Evolutionary conservation across 352 stramenopile species (phyloP).

Genomic region (Globisporangium orthogonon): DNA sequence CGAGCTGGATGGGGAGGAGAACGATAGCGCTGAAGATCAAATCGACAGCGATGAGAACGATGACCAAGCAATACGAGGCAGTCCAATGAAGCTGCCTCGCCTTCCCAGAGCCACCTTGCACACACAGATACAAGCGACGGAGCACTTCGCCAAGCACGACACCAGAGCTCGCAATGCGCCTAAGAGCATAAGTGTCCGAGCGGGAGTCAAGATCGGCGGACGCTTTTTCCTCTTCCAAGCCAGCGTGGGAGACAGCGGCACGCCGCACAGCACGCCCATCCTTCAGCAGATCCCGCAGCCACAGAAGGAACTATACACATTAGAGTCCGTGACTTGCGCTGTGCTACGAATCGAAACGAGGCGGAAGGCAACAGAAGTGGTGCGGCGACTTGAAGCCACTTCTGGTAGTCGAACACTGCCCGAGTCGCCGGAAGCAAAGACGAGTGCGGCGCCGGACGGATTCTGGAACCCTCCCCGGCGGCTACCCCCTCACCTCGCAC

Average conservation of each 20-base stretch:
- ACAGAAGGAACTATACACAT: neutral
- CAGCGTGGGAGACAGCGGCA: conserved; percentile 3
- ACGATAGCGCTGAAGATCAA: neutral
- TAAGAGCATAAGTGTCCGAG: neutral
- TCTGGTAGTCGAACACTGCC: neutral
- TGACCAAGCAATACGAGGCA: neutral
- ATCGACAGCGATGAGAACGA: neutral
- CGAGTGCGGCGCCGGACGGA: neutral
- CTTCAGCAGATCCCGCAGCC: neutral
- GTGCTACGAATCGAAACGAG: conserved; percentile 8
- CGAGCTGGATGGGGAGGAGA: neutral
- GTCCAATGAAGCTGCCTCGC: neutral
- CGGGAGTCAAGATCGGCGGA: conserved; percentile 25
- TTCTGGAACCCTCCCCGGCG: conserved; percentile 7
- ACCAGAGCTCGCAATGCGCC: neutral
- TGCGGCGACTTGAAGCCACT: neutral
- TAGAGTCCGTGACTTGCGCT: neutral
- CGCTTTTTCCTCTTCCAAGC: conserved; percentile 28
- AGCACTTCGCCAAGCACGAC: neutral
- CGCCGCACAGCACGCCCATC: neutral
- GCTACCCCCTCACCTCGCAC: neutral
- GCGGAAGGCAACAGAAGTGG: neutral
- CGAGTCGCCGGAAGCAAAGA: neutral
- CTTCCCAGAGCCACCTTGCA: neutral
- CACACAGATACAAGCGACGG: neutral